Evolutionary conservation across 495 filamentous ascomycete species (phyloP).

Genomic region (Friedmanniomyces simplex): DNA sequence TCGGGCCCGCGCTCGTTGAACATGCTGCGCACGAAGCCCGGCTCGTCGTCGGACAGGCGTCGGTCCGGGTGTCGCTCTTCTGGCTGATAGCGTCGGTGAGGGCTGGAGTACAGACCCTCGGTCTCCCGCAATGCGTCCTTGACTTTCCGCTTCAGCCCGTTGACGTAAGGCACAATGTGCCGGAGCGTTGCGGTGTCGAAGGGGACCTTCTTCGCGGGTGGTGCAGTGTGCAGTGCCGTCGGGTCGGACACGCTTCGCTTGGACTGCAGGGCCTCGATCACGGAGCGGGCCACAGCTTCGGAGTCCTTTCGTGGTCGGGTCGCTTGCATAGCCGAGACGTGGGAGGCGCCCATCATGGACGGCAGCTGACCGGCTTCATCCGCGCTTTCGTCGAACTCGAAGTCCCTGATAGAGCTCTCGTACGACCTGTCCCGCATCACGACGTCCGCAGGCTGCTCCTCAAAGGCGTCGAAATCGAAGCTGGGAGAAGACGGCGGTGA

Average conservation of each 20-base stretch:
- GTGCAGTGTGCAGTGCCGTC: constrained; percentile 33
- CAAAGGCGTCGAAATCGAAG: constrained; percentile 29
- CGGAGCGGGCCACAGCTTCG: constrained; percentile 57
- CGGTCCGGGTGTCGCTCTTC: neutral
- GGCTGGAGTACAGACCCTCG: constrained; percentile 41
- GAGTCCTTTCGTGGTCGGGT: constrained; percentile 39
- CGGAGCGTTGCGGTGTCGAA: constrained; percentile 86
- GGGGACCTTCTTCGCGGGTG: constrained; percentile 63
- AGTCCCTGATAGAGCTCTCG: neutral
- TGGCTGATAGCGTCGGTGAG: constrained; percentile 38
- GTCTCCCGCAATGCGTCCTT: constrained; percentile 52
- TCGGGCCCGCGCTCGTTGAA: constrained; percentile 44
- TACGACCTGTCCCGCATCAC: neutral
- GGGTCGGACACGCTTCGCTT: constrained; percentile 46
- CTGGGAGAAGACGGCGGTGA: constrained; percentile 33
- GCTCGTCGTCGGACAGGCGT: constrained; percentile 6
- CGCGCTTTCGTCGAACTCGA: neutral
- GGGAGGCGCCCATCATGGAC: constrained; percentile 3
- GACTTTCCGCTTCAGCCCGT: constrained; percentile 67
- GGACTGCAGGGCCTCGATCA: constrained; percentile 76
- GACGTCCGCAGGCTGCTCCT: constrained; percentile 18
- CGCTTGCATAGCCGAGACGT: constrained; percentile 21
- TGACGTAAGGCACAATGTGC: constrained; percentile 76
- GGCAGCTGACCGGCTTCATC: neutral
- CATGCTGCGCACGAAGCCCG: constrained; percentile 39